Percentiles rank a stretch among this genome's conserved stretches.
phyloP scores from a whole-genome alignment of 1,284 basidiomycete species.

The Moniliella sp. region DNA sequence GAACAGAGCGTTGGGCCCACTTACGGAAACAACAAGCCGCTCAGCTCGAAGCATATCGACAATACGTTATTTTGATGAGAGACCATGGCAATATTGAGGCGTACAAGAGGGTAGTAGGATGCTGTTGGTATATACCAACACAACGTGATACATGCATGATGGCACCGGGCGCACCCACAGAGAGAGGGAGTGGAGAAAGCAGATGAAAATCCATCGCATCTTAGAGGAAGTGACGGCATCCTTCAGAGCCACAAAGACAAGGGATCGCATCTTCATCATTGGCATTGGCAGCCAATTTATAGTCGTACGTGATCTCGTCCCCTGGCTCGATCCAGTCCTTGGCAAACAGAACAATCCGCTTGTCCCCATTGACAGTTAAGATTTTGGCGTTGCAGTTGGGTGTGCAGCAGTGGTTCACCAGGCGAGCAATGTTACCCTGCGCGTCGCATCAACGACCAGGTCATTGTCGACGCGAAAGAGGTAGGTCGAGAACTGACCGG shows the following conservation, averaged over 20 bases:
- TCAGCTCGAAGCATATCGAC: too few relatives aligned
- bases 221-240: slow-evolving; percentile 27
- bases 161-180: too few relatives aligned
- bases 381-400: slow-evolving; percentile 96
- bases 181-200: too few relatives aligned
- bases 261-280: slow-evolving; percentile 33
- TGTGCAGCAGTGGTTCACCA: slow-evolving; percentile 61
- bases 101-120: too few relatives aligned
- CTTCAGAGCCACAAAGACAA: slow-evolving; percentile 36
- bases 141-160: too few relatives aligned
- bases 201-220: too few relatives aligned
- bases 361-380: slow-evolving; percentile 89
- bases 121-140: too few relatives aligned
- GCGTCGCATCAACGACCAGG: slow-evolving; percentile 72
- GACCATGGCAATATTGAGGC: too few relatives aligned
- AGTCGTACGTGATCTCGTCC: slow-evolving; percentile 32
- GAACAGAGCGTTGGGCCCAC: too few relatives aligned
- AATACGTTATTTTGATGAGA: too few relatives aligned
- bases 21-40: too few relatives aligned
- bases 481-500: slow-evolving; percentile 30
- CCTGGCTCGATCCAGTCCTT: slow-evolving; percentile 72
- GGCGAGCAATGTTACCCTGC: slow-evolving; percentile 64
- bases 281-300: slow-evolving; percentile 15
- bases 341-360: slow-evolving; percentile 93
- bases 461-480: slow-evolving; percentile 37